Base-by-base conservation (phyloP, 2,329 filamentous ascomycete genomes). In the Calonectria crousiana region DNA sequence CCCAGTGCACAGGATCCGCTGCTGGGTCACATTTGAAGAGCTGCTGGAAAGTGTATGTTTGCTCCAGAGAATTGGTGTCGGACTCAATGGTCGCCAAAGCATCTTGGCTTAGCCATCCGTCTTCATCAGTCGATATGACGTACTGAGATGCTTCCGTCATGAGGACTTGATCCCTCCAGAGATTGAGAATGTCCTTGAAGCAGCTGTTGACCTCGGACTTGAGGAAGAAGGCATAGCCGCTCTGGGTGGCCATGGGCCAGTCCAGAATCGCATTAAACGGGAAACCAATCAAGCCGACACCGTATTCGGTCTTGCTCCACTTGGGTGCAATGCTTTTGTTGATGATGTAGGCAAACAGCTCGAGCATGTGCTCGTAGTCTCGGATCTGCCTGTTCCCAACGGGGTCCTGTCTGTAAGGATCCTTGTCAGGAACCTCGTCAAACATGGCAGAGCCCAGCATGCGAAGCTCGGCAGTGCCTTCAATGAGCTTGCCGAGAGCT, bases 261-360 rank as follows among this genome's bases (percentile, higher is more conserved):
- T 91, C 89, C 16, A 92, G 82, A 11, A 92, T 84, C 0, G 89
- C 90, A 71, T 89, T 89, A 81, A 92, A 88, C 0, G 90, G 90
- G 3, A 90, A 83, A 0, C 90, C 90, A 26, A 91, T 87, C 76
- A 91, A 83, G n/a, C 56, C 56, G 36, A 62, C 34, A 36, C 34
- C 56, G 23, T 62, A 62, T 30, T 62, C 56, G 6, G 56, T 41
- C n/a, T 28, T 20, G 34, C 56, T 62, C 56, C 56, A 62, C 13
- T 62, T 28, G 3, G 56, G 56, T 3, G 56, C 56, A 41, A 62
- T 9, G 14, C 41, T 41, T 6, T 41, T 4, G 3, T 28, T 26
- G 9, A 62, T 62, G 34, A 62, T 41, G 38, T 62, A 38, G 23
- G 56, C 38, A 5, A 62, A 62, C 36, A 62, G 3, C 13, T 62